These are phyloP conservation scores for Mortierella sp. DNA, from an alignment of 371 early-diverging fungal species.

Conservation along the genomic window DNA sequence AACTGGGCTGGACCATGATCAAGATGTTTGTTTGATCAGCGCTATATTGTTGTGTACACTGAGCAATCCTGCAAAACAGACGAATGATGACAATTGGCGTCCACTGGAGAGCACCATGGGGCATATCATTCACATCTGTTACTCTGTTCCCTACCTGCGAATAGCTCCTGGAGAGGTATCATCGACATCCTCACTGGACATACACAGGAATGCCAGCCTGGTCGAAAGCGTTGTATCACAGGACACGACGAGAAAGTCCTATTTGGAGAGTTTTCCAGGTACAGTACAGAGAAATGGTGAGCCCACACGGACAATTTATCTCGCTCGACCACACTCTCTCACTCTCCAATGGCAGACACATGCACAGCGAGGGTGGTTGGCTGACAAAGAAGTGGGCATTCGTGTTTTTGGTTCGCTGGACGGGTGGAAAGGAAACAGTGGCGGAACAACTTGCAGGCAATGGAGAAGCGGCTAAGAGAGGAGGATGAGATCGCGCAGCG, in stretches of 20 bases:
- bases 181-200: constrained; percentile 11
- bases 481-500: not conserved
- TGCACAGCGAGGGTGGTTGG: no score
- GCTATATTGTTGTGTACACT: constrained; percentile 5
- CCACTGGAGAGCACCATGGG: not conserved
- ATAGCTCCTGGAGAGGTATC: not conserved
- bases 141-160: constrained; percentile 2
- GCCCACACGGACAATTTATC: not conserved
- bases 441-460: not conserved
- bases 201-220: constrained; percentile 12
- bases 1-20: constrained; percentile 11
- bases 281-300: not conserved
- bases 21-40: constrained; percentile 15
- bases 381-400: no score
- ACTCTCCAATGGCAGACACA: no score
- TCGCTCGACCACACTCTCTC: no score
- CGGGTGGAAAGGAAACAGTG: no score
- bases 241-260: constrained; percentile 7
- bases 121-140: not conserved
- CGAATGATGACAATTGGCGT: no score
- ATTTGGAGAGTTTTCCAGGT: not conserved
- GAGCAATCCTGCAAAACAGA: not conserved
- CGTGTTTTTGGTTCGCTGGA: no score
- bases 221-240: not conserved
- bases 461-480: not conserved